Base-by-base conservation (phyloP, 306 rosid genomes). In the Crotalaria pallida region DNA sequence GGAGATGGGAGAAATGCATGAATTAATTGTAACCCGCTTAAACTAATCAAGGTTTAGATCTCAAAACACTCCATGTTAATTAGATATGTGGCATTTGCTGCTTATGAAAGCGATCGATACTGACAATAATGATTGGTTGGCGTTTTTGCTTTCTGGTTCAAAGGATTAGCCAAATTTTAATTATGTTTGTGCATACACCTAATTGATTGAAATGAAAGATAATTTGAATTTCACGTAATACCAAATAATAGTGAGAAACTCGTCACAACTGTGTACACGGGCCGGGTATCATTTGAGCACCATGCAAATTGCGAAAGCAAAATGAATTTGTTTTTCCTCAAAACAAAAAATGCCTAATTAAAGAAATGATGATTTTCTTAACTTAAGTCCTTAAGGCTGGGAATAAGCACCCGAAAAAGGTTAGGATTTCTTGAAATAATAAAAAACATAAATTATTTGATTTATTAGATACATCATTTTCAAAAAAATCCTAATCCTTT, bases 1-100 rank as follows among this genome's bases (percentile, higher is more conserved):
- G 38, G 15, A 51, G n/a, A n/a, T n/a, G n/a, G n/a, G n/a, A n/a
- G n/a, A 74, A 10, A 67, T 26, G 23, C 41, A 16, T 36, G 65
- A 33, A 63, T 69, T 61, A 62, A 56, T 23, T 23, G 19, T 62
- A 41, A 52, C 18, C 6, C 3, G 1, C 49, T 59, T 49, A 40
- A 40, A 48, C 15, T 55, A 74, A 29, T 57, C 13, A 72, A 78
- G 58, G 47, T 55, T 64, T 72, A 19, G 58, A 78, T 72, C 69
- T 79, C 70, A 58, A 56, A 72, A 58, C 66, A 79, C 68, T 73
- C 73, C 58, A 57, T 65, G 16, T 38, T 7, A 33, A 33, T 33
- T 24, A 44, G 33, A 45, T 23, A 16, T 19, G 62, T 45, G 22
- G 49, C 43, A 45, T 58, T 53, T 40, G 50, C 50, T 38, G 58